phyloP scores from a whole-genome alignment of 2,329 filamentous ascomycete species.

The Stemphylium lycopersici region DNA sequence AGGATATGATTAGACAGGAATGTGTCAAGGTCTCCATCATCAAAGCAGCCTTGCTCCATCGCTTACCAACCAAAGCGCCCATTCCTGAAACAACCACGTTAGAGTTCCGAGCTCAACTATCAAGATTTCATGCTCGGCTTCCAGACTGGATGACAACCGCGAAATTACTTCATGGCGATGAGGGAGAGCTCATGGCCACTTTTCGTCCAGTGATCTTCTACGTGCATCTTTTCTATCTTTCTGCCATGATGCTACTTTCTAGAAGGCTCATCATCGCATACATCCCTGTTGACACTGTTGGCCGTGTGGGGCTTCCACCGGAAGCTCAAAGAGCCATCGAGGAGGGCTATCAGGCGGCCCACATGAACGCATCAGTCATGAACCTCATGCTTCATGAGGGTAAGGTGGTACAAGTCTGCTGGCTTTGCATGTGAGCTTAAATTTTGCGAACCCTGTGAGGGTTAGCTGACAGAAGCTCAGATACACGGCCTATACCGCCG shows the following conservation, averaged over 20 bases:
- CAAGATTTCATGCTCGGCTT: conserved; percentile 15
- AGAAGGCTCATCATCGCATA: conserved; percentile 20
- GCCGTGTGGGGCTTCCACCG: conserved; percentile 1
- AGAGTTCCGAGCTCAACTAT: conserved; percentile 16
- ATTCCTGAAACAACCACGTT: conserved; percentile 10
- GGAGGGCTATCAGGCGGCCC: conserved; percentile 26
- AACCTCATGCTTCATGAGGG: conserved; percentile 17
- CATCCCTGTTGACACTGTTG: conserved; percentile 1
- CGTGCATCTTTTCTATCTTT: conserved; percentile 29
- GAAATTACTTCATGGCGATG: neutral
- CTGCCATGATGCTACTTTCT: conserved; percentile 26
- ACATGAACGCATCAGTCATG: conserved; percentile 22
- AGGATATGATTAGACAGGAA: conserved; percentile 21
- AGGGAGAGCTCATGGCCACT: neutral
- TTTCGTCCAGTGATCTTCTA: conserved; percentile 21
- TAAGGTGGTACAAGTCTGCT: conserved; percentile 25
- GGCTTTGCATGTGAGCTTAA: conserved; percentile 27
- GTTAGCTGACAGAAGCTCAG: conserved; percentile 1
- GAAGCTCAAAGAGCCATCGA: conserved; percentile 13
- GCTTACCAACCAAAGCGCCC: conserved; percentile 2
- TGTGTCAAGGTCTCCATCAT: conserved; percentile 27
- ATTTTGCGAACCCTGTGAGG: neutral
- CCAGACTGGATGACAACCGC: conserved; percentile 21
- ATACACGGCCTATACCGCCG: conserved; percentile 23
- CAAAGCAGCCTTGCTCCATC: conserved; percentile 22